Base-by-base conservation (phyloP, 208 protist species). In the Leptomonas seymouri region DNA sequence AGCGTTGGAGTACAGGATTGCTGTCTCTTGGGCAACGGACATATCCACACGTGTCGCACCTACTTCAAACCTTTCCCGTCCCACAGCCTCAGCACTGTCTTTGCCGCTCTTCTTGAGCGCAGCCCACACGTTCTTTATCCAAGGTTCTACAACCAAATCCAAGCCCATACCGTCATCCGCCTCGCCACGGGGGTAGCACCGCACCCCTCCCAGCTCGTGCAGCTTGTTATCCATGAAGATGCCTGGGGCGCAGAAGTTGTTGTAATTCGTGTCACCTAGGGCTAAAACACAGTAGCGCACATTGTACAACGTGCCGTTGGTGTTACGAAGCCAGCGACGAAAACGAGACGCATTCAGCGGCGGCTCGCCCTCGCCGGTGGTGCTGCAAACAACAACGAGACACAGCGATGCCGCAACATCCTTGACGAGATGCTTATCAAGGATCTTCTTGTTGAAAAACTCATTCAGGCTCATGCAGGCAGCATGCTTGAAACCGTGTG, bases 261-360 rank as follows among this genome's bases (percentile, higher is more conserved):
- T 83, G 88, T 95, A 95, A 74, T 93, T 93, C 11, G 73, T 89
- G 61, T 95, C 89, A 12, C 89, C 89, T 9, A 95, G 58, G 0
- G 82, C 86, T 1, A 95, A 66, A n/a, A 95, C 67, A 25, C 74
- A 74, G 76, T 83, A 93, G 23, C 71, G 72, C 7, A 86, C 30
- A 3, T 67, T 58, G 25, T 78, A 31, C 27, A 93, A 67, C 21
- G 67, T 76, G 16, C 54, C 50, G n/a, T 41, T 79, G 18, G 62
- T 70, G 46, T 86, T 84, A 25, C 82, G 83, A 55, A 95, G 79
- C 71, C 73, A 86, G 7, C 85, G 71, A 5, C 75, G 79, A 51
- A 93, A 91, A 7, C 82, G 84, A 1, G 76, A 41, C 4, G 74
- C 89, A 73, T 95, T 95, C 36, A 89, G 80, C 25, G 89, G 89